Evolutionary conservation across 441 rosid genomes (phyloP).

Genomic region (Euphorbia corollata): DNA sequence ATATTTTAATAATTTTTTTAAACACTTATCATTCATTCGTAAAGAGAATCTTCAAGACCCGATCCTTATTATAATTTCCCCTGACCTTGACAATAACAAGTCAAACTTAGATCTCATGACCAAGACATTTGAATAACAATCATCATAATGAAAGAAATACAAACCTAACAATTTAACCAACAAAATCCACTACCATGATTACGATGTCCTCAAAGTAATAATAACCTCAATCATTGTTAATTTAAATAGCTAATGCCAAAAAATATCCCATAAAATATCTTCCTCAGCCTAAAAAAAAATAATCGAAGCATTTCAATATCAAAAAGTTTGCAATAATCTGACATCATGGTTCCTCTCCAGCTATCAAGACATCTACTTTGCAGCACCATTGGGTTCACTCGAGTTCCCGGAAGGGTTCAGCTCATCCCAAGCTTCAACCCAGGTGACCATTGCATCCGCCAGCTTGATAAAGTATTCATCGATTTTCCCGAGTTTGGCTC

Average conservation of each 20-base stretch:
- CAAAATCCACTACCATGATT: no score
- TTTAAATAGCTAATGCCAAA: conserved; percentile 10
- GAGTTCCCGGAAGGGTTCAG: conserved; percentile 44
- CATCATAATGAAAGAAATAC: neutral
- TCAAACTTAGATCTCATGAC: no score
- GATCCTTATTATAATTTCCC: no score
- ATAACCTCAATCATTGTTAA: neutral
- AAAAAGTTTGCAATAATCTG: conserved; percentile 13
- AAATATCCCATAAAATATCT: conserved; percentile 9
- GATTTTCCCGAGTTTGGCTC: conserved; percentile 53
- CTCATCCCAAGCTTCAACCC: conserved; percentile 93
- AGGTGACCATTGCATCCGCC: conserved; percentile 77
- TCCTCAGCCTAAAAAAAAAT: conserved; percentile 20
- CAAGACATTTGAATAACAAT: neutral
- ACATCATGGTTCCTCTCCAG: no score
- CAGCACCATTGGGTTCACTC: conserved; percentile 27
- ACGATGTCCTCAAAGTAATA: no score
- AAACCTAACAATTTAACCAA: neutral
- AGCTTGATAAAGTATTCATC: conserved; percentile 77
- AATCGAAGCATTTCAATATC: conserved; percentile 20
- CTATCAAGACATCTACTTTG: conserved; percentile 26
- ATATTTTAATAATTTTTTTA: no score
- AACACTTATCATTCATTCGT: no score
- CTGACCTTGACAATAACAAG: no score
- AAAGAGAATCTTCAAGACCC: no score